Conservation (phyloP, 1,284 basidiomycete genomes). For the Apiotrichum mycotoxinovorans region DNA sequence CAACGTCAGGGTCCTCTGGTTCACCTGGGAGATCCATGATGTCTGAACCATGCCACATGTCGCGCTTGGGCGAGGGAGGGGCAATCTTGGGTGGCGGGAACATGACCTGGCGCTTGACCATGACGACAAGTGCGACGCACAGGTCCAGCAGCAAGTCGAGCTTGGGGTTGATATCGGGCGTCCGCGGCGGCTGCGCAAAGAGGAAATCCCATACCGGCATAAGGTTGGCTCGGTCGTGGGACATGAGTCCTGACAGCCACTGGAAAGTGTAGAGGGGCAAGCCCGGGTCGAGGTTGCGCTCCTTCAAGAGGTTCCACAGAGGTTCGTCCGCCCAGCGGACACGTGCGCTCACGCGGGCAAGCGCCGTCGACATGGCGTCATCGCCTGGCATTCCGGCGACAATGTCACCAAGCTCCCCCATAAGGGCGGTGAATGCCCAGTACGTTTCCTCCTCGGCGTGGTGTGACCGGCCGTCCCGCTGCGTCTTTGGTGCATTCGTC, state of each 20-base stretch:
- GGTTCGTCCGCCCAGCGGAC: slow-evolving; percentile 43
- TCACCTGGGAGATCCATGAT: slow-evolving; percentile 9
- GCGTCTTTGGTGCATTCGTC: slow-evolving; percentile 4
- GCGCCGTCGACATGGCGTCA: slow-evolving; percentile 11
- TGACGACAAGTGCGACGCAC: slow-evolving; percentile 39
- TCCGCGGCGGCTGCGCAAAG: slow-evolving; percentile 34
- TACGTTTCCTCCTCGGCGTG: slow-evolving; percentile 46
- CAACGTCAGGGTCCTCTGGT: slow-evolving; percentile 25
- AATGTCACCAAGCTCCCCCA: slow-evolving; percentile 33
- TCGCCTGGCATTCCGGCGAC: slow-evolving; percentile 15
- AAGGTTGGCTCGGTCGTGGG: slow-evolving; percentile 29
- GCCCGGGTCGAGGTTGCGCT: slow-evolving; percentile 37
- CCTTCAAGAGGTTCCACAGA: slow-evolving; percentile 24
- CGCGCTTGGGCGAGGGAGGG: slow-evolving; percentile 6
- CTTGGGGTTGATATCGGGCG: slow-evolving; percentile 29
- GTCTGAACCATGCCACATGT: slow-evolving; percentile 14
- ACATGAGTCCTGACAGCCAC: slow-evolving; percentile 38
- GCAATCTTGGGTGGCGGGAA: slow-evolving; percentile 5
- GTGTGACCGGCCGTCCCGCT: slow-evolving; percentile 1
- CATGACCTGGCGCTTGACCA: slow-evolving; percentile 28
- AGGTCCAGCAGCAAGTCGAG: slow-evolving; percentile 40
- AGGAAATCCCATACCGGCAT: slow-evolving; percentile 45
- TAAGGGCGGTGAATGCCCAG: slow-evolving; percentile 41
- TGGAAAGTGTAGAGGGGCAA: slow-evolving; percentile 37
- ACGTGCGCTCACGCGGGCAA: slow-evolving; percentile 29